Base-by-base conservation (phyloP, 495 filamentous ascomycete genomes). In the Tuber magnatum region DNA sequence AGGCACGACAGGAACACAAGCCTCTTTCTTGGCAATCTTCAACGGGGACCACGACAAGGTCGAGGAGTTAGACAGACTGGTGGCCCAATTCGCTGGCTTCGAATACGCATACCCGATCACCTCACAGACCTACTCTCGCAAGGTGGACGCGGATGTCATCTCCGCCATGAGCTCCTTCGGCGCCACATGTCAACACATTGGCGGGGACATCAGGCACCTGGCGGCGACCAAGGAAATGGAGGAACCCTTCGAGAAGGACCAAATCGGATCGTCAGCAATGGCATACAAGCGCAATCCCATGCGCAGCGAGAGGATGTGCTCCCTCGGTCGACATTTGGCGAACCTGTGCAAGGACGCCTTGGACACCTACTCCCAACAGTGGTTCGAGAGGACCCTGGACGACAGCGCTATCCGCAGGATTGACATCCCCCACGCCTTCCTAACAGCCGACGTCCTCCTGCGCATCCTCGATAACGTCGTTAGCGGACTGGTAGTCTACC, bases 211-310 rank as follows among this genome's bases (percentile, higher is more conserved):
- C 76, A 88, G 93, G 42, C 92, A 93, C 80, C 85, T 96, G n/a
- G 92, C 92, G 4, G 86, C 87, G 75, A 86, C 88, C 72, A 93
- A 95, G 86, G 91, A 95, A 85, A 86, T 97, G 77, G 94, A 98
- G 83, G 94, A 97, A 86, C 94, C 94, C 2, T 95, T 96, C 74
- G 94, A 97, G 85, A 91, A 88, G 76, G 86, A 87, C 76, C 91
- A 93, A 80, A 92, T 93, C 56, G 90, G 89, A 46, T 83, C 80
- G 14, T 84, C 81, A 42, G 87, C 87, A 8, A 90, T 92, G 92
- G 93, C 93, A 14, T 98, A 95, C 85, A 97, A 97, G 86, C 87
- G 91, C 70, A 97, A 97, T 84, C 92, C 92, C 24, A 97, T 97
- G 92, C 90, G 94, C 65, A 92, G 87, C 61, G 95, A 99, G 85